Percentiles rank a stretch among this genome's conserved stretches.
Evolutionary conservation across 768 basidiomycete genomes (phyloP).

Genomic region (Collybia sp.): DNA sequence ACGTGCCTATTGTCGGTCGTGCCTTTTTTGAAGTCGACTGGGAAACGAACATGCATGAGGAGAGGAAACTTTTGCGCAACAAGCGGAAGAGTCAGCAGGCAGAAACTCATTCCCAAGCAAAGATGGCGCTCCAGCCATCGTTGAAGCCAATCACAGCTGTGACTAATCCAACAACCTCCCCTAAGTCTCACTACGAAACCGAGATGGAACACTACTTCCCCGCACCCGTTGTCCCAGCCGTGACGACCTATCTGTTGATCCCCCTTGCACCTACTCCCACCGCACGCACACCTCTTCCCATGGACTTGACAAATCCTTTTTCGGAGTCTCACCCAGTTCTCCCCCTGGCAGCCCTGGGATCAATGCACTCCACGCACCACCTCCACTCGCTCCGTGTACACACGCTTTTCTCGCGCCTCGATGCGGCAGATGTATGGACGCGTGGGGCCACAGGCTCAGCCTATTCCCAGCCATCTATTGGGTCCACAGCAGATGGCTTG

Average conservation of each 20-base stretch:
- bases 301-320: conserved; percentile 5
- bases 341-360: conserved; percentile 46
- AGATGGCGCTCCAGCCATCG: conserved; percentile 29
- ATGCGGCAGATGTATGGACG: conserved; percentile 65
- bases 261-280: conserved; percentile 77
- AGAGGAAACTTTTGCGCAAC: conserved; percentile 25
- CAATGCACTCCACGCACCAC: conserved; percentile 47
- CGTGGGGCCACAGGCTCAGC: conserved; percentile 56
- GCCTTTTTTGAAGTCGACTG: conserved; percentile 74
- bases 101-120: conserved; percentile 12
- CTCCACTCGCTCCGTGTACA: conserved; percentile 62
- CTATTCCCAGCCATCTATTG: conserved; percentile 34
- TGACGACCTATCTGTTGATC: conserved; percentile 66
- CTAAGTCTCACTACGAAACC: conserved; percentile 7
- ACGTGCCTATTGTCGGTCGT: conserved; percentile 72
- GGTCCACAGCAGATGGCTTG: conserved; percentile 21
- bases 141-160: conserved; percentile 11
- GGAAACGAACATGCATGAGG: conserved; percentile 52
- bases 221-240: conserved; percentile 23
- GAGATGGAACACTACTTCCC: conserved; percentile 64
- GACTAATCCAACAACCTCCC: neutral
- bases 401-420: conserved; percentile 66
- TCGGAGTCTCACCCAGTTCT: conserved; percentile 30
- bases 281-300: conserved; percentile 52
- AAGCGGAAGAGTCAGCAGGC: no score